These are phyloP conservation scores for Globisporangium recalcitrans DNA, from an alignment of 352 stramenopile species.

Conservation along the genomic window DNA sequence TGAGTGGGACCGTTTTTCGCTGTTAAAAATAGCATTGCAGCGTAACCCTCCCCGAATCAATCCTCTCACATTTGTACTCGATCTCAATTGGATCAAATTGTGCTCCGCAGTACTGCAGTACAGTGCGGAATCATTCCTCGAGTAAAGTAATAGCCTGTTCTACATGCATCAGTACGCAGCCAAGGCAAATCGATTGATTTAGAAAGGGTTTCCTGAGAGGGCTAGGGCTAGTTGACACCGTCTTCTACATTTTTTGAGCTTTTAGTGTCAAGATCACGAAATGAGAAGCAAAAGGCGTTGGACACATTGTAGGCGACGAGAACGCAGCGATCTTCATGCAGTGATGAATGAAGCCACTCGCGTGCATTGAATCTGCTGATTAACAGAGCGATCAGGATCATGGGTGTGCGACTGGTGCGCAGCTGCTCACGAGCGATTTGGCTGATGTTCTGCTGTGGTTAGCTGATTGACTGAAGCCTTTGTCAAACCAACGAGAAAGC, in stretches of 20 bases:
- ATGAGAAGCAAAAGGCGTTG: background rate
- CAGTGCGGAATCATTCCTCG: too few relatives aligned
- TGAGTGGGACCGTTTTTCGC: too few relatives aligned
- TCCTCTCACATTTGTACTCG: too few relatives aligned
- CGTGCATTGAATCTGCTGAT: background rate
- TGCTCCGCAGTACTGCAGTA: too few relatives aligned
- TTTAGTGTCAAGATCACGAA: background rate
- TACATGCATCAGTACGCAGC: too few relatives aligned
- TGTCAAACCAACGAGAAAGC: background rate
- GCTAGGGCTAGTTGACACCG: background rate
- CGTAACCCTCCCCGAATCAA: too few relatives aligned
- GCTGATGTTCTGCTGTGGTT: background rate
- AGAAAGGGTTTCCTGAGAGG: too few relatives aligned
- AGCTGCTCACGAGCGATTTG: background rate
- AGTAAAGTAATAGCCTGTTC: too few relatives aligned
- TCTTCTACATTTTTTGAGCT: background rate
- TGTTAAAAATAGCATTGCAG: too few relatives aligned
- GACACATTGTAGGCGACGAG: background rate
- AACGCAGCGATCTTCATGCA: background rate
- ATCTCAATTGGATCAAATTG: too few relatives aligned
- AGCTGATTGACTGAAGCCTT: too few relatives aligned
- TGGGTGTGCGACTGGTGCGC: background rate
- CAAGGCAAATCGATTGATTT: too few relatives aligned
- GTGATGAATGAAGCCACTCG: background rate
- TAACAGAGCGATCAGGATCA: background rate